Percentiles rank a stretch among this genome's conserved stretches.
Evolutionary conservation across 2,329 filamentous ascomycete genomes (phyloP).

Genomic region (Venturia pyrina): DNA sequence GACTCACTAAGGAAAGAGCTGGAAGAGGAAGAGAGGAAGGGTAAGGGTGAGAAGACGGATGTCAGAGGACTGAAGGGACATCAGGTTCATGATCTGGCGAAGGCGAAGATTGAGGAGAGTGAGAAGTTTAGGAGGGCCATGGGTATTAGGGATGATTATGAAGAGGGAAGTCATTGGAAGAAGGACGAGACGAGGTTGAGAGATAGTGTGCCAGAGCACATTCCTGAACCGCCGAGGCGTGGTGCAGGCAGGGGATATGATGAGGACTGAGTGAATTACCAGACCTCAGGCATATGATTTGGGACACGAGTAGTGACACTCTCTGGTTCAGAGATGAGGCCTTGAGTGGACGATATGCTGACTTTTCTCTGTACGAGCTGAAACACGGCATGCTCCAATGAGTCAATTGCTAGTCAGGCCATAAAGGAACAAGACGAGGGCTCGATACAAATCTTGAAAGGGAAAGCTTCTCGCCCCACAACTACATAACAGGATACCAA

Average conservation of each 20-base stretch:
- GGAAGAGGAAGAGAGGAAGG: conserved; percentile 38
- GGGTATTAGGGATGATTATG: conserved; percentile 76
- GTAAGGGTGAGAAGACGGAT: conserved; percentile 25
- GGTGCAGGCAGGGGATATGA: background rate
- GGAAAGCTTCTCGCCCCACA: no score
- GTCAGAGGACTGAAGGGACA: conserved; percentile 67
- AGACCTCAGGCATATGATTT: background rate
- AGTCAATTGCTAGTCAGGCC: no score
- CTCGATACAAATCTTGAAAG: no score
- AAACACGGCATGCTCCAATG: no score
- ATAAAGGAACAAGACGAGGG: no score
- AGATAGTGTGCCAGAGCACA: conserved; percentile 31
- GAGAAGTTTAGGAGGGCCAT: conserved; percentile 78
- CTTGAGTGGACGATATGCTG: background rate
- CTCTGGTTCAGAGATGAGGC: background rate
- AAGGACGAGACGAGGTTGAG: conserved; percentile 63
- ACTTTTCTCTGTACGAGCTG: no score
- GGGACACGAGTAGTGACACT: background rate
- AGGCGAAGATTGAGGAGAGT: conserved; percentile 93
- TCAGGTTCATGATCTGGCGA: conserved; percentile 91
- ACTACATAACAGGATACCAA: no score
- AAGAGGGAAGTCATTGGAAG: conserved; percentile 79
- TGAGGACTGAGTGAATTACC: background rate
- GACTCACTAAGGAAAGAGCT: conserved; percentile 57
- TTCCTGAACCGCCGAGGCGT: conserved; percentile 25